Percentiles rank a stretch among this genome's conserved stretches.
Evolutionary conservation across 345 rosid species (phyloP).

Genomic region (Lumnitzera littorea): DNA sequence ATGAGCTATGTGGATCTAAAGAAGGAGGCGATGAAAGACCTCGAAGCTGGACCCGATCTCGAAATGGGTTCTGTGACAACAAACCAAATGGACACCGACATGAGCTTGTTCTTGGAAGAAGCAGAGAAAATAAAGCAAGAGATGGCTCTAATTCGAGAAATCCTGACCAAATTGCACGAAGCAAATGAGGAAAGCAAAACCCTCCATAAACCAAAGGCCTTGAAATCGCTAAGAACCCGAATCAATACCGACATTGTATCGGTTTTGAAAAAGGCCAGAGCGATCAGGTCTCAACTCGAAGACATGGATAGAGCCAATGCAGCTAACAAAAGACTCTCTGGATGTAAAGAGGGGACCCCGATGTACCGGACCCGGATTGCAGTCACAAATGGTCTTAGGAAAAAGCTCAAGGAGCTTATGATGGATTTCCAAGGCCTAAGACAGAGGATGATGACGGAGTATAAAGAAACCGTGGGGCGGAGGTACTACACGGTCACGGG

Average conservation of each 20-base stretch:
- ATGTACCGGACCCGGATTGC: constrained; percentile 11
- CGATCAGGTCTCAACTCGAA: constrained; percentile 60
- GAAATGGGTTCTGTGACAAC: constrained; percentile 44
- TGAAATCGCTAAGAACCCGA: constrained; percentile 51
- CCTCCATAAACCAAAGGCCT: constrained; percentile 64
- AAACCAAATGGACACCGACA: constrained; percentile 50
- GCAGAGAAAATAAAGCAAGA: constrained; percentile 87
- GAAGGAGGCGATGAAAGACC: constrained; percentile 88
- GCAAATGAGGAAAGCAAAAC: constrained; percentile 77
- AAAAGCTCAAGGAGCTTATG: constrained; percentile 12
- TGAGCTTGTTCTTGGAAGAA: constrained; percentile 73
- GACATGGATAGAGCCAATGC: constrained; percentile 55
- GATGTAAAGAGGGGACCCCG: constrained; percentile 9
- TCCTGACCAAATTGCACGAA: constrained; percentile 48
- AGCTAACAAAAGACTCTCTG: constrained; percentile 7
- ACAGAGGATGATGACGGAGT: constrained; percentile 7
- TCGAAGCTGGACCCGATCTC: constrained; percentile 71
- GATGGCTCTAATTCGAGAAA: constrained; percentile 61
- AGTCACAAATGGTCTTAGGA: constrained; percentile 14
- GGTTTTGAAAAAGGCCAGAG: constrained; percentile 55
- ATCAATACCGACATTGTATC: constrained; percentile 67
- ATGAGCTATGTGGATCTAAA: constrained; percentile 84
- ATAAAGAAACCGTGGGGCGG: constrained; percentile 9
- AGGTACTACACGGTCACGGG: constrained; percentile 10
- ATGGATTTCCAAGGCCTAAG: constrained; percentile 5